phyloP scores from a whole-genome alignment of 805 yeast species.

The Schwanniomyces sp. region DNA sequence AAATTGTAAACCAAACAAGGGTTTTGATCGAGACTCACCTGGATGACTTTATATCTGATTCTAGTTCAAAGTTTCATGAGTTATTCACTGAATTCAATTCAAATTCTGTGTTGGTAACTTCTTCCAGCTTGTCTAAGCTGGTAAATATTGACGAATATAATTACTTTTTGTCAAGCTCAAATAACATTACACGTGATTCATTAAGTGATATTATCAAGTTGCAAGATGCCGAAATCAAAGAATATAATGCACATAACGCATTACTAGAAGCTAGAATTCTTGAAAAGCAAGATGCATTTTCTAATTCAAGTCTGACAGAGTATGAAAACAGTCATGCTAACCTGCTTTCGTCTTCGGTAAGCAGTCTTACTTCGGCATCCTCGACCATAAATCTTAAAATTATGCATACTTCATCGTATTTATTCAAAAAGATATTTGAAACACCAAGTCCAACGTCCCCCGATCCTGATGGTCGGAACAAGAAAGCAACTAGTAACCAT shows the following conservation, averaged over 20 bases:
- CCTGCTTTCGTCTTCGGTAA: constrained; percentile 35
- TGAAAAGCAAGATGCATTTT: constrained; percentile 23
- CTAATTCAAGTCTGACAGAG: constrained; percentile 17
- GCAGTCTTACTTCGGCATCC: constrained; percentile 30
- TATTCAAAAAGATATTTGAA: constrained; percentile 28
- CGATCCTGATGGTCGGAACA: constrained; percentile 3
- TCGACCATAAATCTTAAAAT: constrained; percentile 26
- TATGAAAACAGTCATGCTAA: constrained; percentile 13
- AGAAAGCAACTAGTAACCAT: constrained; percentile 9
- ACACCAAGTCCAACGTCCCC: constrained; percentile 10
- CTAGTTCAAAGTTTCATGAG: constrained; percentile 20
- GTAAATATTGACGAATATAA: constrained; percentile 5
- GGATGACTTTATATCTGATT: constrained; percentile 16
- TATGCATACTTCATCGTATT: constrained; percentile 24
- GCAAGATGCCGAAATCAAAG: constrained; percentile 35
- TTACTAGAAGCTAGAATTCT: constrained; percentile 20
- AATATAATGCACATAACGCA: constrained; percentile 24
- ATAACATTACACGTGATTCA: background rate
- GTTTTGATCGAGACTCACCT: constrained; percentile 23
- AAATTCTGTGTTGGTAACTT: constrained; percentile 32
- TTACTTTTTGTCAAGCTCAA: constrained; percentile 1
- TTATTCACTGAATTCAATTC: constrained; percentile 37
- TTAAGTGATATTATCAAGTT: constrained; percentile 14
- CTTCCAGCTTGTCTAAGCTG: constrained; percentile 19
- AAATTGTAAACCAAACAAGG: constrained; percentile 26